Percentiles rank a stretch among this genome's conserved stretches.
Conservation (phyloP, 2,329 filamentous ascomycete genomes). For the Nothopassalora personata region DNA sequence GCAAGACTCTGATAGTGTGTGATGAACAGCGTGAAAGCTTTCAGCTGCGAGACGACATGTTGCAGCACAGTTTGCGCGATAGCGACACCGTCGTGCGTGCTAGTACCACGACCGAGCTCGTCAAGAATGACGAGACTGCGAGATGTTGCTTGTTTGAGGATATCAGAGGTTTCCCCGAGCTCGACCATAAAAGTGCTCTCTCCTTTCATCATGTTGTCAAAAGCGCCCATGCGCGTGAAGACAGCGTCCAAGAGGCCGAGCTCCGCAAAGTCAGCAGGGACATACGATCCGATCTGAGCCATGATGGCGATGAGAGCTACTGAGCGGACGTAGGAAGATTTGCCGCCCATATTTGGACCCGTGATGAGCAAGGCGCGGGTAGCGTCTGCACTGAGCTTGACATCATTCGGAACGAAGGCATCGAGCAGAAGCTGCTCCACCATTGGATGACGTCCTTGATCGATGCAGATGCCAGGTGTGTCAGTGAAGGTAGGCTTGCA, state of each 20-base stretch:
- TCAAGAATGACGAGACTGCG: conserved; percentile 86
- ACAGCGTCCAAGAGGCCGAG: conserved; percentile 87
- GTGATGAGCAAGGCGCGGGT: conserved; percentile 81
- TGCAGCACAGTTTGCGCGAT: conserved; percentile 90
- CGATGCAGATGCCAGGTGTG: conserved; percentile 63
- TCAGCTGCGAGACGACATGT: conserved; percentile 68
- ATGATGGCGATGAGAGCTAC: conserved; percentile 89
- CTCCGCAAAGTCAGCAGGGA: conserved; percentile 68
- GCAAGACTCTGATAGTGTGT: conserved; percentile 91
- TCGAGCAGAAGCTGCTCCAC: conserved; percentile 84
- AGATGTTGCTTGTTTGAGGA: conserved; percentile 81
- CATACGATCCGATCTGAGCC: conserved; percentile 89
- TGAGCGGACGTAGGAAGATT: conserved; percentile 93
- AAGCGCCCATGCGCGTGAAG: conserved; percentile 91
- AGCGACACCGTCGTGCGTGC: conserved; percentile 91
- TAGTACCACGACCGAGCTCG: conserved; percentile 88
- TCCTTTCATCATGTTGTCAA: conserved; percentile 90
- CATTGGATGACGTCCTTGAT: conserved; percentile 83
- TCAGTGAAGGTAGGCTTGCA: conserved; percentile 66
- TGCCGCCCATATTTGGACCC: conserved; percentile 97
- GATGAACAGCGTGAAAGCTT: conserved; percentile 85
- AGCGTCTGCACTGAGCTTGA: conserved; percentile 60
- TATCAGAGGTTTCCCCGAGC: conserved; percentile 83
- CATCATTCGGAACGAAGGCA: conserved; percentile 86
- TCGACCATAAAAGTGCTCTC: conserved; percentile 99